phyloP scores from a whole-genome alignment of 495 filamentous ascomycete genomes.

The Neurospora sp. region DNA sequence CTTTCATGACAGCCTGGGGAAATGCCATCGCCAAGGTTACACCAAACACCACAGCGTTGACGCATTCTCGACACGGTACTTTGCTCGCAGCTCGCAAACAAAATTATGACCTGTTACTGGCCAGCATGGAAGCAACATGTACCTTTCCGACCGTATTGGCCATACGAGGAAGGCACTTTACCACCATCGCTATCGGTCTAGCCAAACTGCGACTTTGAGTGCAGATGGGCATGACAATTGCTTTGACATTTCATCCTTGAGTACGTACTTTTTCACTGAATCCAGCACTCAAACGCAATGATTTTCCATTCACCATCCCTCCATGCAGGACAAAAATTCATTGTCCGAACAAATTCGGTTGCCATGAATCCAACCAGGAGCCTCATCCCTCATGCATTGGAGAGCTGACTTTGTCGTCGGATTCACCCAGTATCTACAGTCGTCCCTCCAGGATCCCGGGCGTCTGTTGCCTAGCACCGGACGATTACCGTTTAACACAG shows the following conservation, averaged over 20 bases:
- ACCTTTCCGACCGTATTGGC: background rate
- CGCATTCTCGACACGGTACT: background rate
- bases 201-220: background rate
- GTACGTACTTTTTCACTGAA: background rate
- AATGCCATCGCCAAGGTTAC: background rate
- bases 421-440: background rate
- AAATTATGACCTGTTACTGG: background rate
- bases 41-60: background rate
- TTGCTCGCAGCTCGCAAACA: background rate
- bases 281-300: background rate
- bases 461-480: background rate
- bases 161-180: background rate
- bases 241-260: background rate
- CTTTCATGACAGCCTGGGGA: background rate
- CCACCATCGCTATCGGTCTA: background rate
- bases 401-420: background rate
- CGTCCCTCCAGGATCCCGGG: background rate
- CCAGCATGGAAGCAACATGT: background rate
- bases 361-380: background rate
- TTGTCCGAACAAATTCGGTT: background rate
- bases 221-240: background rate
- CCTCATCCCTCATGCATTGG: background rate
- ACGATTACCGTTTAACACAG: background rate
- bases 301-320: background rate
- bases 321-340: background rate